phyloP scores from a whole-genome alignment of 192 early-diverging fungal genomes.

The Coemansia sp. region DNA sequence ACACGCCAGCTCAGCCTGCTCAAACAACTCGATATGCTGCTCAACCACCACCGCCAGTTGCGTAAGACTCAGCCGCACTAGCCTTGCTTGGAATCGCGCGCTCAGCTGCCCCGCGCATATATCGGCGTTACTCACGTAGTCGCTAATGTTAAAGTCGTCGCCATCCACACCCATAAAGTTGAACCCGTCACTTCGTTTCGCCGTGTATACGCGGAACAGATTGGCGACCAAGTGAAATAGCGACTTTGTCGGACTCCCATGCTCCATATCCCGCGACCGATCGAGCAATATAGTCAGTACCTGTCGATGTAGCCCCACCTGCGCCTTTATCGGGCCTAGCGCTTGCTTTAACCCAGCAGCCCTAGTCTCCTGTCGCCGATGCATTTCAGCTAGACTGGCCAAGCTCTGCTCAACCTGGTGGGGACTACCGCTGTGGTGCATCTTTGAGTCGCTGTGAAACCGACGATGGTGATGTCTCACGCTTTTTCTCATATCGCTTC shows the following conservation, averaged over 20 bases:
- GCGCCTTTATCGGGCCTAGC: constrained; percentile 25
- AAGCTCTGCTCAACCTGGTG: not conserved
- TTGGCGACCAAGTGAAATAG: constrained; percentile 29
- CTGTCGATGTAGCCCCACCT: constrained; percentile 24
- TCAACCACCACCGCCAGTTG: constrained; percentile 29
- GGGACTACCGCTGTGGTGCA: not conserved
- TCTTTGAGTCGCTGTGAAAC: constrained; percentile 10
- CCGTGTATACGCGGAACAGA: not conserved
- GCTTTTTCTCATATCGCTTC: not conserved
- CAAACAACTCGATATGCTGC: constrained; percentile 27
- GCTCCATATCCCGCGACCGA: constrained; percentile 22
- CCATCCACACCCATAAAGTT: not conserved
- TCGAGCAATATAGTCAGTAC: constrained; percentile 21
- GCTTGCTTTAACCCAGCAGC: constrained; percentile 10
- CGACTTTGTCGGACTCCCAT: constrained; percentile 28
- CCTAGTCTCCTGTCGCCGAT: constrained; percentile 15
- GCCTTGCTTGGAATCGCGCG: not conserved
- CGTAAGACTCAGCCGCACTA: constrained; percentile 22
- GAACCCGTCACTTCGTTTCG: not conserved
- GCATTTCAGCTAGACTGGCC: constrained; percentile 24
- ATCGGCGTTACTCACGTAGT: not conserved
- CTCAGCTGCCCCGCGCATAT: not conserved
- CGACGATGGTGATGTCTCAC: not conserved
- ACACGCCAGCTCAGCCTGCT: constrained; percentile 17
- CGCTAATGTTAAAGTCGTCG: not conserved